Base-by-base conservation (phyloP, 2,329 filamentous ascomycete genomes). In the Aspergillus luchuensis region DNA sequence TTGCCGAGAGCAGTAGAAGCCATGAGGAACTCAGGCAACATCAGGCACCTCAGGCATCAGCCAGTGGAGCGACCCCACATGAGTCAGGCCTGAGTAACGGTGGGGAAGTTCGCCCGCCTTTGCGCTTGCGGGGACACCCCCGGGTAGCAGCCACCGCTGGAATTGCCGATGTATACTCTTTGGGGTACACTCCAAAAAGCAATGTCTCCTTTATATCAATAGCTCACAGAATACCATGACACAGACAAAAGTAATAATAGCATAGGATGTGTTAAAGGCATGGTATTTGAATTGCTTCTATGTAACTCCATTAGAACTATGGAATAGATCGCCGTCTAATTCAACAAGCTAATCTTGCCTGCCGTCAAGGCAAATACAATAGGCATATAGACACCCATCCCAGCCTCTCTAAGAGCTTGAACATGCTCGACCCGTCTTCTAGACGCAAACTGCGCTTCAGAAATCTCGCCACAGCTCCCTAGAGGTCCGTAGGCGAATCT, bases 301-400 rank as follows among this genome's bases (percentile, higher is more conserved):
- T 36, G 11, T 15, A 13, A 2, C 33, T 6, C 10, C 1, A 36
- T 36, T 6, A 5, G 6, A 11, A 36, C 11, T 36, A 36, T 30
- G 25, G 2, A 28, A 2, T 28, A 28, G 25, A 36, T 13, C 33
- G 11, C 10, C 11, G 33, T 61, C 57, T 71, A 77, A 58, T 79
- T 80, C 15, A 78, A 58, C 38, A 81, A 64, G 63, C 76, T 81
- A 25, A 81, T 78, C 49, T 75, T 76, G 4, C 79, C 79, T 15
- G 72, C 76, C 8, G 74, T 74, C 58, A 78, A 67, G 17, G 66
- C 71, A 55, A 63, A 71, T 43, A 71, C 63, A 53, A 75, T 72
- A 4, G 67, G 72, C 58, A 72, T 66, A 60, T 76, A 72, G 17
- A 71, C 69, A 17, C 58, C 62, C 15, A 63, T 60, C 1, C 72